Conservation (phyloP, 1,284 basidiomycete genomes). For the Coniferiporia sulphurascens region DNA sequence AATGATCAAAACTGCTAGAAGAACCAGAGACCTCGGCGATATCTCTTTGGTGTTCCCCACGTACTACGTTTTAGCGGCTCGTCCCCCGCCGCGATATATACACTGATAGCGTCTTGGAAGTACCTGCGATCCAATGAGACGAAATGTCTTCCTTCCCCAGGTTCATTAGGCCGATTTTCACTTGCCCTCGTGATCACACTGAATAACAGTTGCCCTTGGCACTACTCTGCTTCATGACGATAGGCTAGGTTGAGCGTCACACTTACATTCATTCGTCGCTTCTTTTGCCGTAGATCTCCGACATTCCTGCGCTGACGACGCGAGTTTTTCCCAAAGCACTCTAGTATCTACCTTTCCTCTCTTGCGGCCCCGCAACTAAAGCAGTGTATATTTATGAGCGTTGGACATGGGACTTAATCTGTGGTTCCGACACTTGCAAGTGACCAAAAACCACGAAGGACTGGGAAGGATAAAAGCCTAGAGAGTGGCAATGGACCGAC, state of each 20-base stretch:
- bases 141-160: no score
- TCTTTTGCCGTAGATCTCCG: neutral
- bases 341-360: neutral
- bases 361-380: neutral
- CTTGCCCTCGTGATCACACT: no score
- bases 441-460: neutral
- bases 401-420: neutral
- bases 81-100: no score
- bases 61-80: no score
- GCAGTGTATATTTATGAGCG: neutral
- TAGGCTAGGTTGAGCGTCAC: neutral
- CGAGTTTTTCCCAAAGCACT: neutral
- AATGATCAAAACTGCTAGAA: no score
- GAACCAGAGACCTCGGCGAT: no score
- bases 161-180: no score
- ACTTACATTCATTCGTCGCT: neutral
- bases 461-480: neutral
- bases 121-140: no score
- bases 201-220: no score
- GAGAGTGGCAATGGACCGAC: no score
- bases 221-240: neutral
- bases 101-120: no score
- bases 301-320: neutral
- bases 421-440: neutral
- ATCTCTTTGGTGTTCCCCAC: no score